Percentiles rank a stretch among this genome's conserved stretches.
Evolutionary conservation across 2,329 filamentous ascomycete species (phyloP).

Genomic region (Fusarium kyushuense): DNA sequence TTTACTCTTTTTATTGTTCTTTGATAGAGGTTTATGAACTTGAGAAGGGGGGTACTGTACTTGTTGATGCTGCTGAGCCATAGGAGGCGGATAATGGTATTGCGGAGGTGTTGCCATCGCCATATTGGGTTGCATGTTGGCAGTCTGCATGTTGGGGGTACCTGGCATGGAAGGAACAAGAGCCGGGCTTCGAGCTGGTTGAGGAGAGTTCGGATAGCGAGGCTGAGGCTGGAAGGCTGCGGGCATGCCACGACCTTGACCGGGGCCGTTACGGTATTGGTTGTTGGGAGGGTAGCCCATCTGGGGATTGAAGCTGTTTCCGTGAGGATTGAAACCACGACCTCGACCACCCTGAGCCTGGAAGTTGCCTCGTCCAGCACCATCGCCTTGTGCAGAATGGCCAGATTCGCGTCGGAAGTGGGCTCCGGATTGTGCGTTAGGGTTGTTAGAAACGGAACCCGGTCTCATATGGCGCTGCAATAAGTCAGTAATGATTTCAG

Average conservation of each 20-base stretch:
- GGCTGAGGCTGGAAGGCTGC: slow-evolving; percentile 60
- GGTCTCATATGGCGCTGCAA: slow-evolving; percentile 76
- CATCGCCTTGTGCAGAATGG: slow-evolving; percentile 75
- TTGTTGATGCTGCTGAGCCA: slow-evolving; percentile 72
- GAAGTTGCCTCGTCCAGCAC: slow-evolving; percentile 67
- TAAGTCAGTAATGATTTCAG: slow-evolving; percentile 36
- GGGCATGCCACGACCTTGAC: slow-evolving; percentile 66
- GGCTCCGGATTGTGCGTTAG: slow-evolving; percentile 71
- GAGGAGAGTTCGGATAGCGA: slow-evolving; percentile 70
- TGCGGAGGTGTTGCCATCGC: slow-evolving; percentile 73
- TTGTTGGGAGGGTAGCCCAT: slow-evolving; percentile 60
- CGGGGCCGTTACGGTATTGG: slow-evolving; percentile 57
- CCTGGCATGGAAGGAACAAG: slow-evolving; percentile 74
- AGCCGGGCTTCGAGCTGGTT: slow-evolving; percentile 74
- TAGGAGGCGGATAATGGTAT: slow-evolving; percentile 70
- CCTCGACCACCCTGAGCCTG: slow-evolving; percentile 63
- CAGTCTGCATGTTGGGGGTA: slow-evolving; percentile 75
- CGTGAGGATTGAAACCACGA: slow-evolving; percentile 61
- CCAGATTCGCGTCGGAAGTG: slow-evolving; percentile 90
- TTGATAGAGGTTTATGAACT: slow-evolving; percentile 54
- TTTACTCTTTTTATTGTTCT: slow-evolving; percentile 60
- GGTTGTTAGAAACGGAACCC: slow-evolving; percentile 71
- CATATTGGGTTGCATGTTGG: slow-evolving; percentile 67
- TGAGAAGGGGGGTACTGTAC: slow-evolving; percentile 64
- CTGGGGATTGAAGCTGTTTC: slow-evolving; percentile 60